phyloP scores from a whole-genome alignment of 2,329 filamentous ascomycete species.

The Colletotrichum sansevieriae region DNA sequence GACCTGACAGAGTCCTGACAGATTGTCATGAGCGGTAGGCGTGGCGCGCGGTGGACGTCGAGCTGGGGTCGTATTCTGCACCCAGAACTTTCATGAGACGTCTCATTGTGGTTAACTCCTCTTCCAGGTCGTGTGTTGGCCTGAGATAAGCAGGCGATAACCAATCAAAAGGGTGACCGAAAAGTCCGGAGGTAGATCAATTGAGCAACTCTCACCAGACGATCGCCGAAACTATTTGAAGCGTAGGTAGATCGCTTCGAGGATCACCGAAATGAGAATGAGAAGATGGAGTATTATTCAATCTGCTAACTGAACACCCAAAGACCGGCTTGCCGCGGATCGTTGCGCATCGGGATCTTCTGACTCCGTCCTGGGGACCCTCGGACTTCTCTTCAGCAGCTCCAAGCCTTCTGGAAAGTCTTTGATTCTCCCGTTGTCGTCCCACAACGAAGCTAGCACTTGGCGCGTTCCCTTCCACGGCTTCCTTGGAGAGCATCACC shows the following conservation, averaged over 20 bases:
- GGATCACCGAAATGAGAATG: too few species aligned
- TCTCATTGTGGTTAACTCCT: not conserved
- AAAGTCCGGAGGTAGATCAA: too few species aligned
- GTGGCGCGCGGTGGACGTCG: constrained; percentile 23
- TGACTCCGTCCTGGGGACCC: constrained; percentile 18
- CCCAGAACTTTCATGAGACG: not conserved
- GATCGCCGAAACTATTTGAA: not conserved
- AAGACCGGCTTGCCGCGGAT: not conserved
- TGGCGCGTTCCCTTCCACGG: constrained; percentile 49
- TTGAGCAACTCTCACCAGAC: not conserved
- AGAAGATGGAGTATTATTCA: too few species aligned
- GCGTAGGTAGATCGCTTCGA: not conserved
- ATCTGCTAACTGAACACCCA: not conserved
- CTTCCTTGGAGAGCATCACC: constrained; percentile 50
- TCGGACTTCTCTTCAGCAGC: constrained; percentile 40
- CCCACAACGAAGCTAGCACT: constrained; percentile 51
- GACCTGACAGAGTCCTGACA: constrained; percentile 32
- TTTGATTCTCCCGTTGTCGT: constrained; percentile 45
- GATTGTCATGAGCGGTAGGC: constrained; percentile 31
- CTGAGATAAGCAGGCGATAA: not conserved
- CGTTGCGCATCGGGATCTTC: not conserved
- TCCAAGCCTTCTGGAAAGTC: constrained; percentile 46
- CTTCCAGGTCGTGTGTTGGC: not conserved
- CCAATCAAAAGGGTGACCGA: not conserved
- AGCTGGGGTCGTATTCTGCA: constrained; percentile 1